Conservation (phyloP, 116 monocot species). For the Zostera marina region DNA sequence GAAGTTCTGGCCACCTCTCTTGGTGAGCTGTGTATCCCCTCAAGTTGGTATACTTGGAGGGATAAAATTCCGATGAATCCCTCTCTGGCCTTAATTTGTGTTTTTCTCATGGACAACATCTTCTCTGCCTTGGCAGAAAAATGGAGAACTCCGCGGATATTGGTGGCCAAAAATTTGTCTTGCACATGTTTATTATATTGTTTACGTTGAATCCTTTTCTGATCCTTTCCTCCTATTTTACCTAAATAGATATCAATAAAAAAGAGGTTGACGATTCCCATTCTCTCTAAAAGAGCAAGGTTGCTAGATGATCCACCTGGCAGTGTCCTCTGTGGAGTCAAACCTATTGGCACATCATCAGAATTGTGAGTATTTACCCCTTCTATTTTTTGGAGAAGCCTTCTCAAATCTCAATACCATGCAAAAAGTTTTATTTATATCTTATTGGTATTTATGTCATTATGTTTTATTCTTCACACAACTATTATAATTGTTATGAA, state of each 20-base stretch:
- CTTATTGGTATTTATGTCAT: background rate
- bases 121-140: too few species aligned
- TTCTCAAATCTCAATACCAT: background rate
- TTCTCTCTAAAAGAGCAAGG: slow-evolving; percentile 55
- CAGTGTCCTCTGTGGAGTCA: slow-evolving; percentile 52
- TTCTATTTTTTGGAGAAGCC: background rate
- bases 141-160: too few species aligned
- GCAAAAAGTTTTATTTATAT: background rate
- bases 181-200: background rate
- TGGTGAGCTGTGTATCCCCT: too few species aligned
- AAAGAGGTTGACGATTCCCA: slow-evolving; percentile 51
- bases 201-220: background rate
- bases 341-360: slow-evolving; percentile 42
- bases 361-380: slow-evolving; percentile 50
- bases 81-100: too few species aligned
- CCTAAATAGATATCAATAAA: slow-evolving; percentile 4
- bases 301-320: slow-evolving; percentile 51
- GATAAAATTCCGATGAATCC: too few species aligned
- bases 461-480: slow-evolving; percentile 1
- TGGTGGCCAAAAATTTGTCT: too few species aligned
- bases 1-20: too few species aligned
- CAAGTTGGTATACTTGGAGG: too few species aligned
- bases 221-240: background rate
- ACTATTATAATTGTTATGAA: background rate
- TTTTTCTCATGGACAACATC: too few species aligned